Percentiles rank a stretch among this genome's conserved stretches.
phyloP scores from a whole-genome alignment of 495 filamentous ascomycete species.

The Hypomontagnella submonticulosa region DNA sequence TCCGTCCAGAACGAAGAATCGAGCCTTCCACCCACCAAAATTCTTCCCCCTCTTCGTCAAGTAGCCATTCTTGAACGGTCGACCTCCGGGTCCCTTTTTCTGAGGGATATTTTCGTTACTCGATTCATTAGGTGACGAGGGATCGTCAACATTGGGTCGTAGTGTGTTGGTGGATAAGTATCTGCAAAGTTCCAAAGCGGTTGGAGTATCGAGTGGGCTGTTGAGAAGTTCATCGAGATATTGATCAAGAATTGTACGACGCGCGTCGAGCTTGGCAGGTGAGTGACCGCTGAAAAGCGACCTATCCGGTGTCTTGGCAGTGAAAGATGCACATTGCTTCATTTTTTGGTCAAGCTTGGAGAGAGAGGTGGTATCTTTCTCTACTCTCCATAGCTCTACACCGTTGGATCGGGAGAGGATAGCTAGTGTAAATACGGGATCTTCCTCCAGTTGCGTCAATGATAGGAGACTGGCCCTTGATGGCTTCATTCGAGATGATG shows the following conservation, averaged over 20 bases:
- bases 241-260: conserved; percentile 79
- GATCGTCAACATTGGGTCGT: conserved; percentile 76
- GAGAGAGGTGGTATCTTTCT: conserved; percentile 88
- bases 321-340: conserved; percentile 73
- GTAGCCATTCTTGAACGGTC: conserved; percentile 86
- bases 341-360: conserved; percentile 82
- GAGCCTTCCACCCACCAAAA: conserved; percentile 98
- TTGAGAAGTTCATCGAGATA: conserved; percentile 89
- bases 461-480: conserved; percentile 85
- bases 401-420: conserved; percentile 80
- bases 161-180: conserved; percentile 90
- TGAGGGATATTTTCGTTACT: conserved; percentile 53
- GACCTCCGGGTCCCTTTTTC: conserved; percentile 67
- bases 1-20: conserved; percentile 92
- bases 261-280: conserved; percentile 90
- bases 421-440: conserved; percentile 92
- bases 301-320: conserved; percentile 80
- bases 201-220: conserved; percentile 78
- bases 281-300: conserved; percentile 91
- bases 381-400: conserved; percentile 90
- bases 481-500: conserved; percentile 92
- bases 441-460: conserved; percentile 77
- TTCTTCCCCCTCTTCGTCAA: conserved; percentile 97
- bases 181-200: conserved; percentile 84
- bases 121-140: conserved; percentile 56